Evolutionary conservation across 2,329 filamentous ascomycete species (phyloP).

Genomic region (Aspergillus tubingensis): DNA sequence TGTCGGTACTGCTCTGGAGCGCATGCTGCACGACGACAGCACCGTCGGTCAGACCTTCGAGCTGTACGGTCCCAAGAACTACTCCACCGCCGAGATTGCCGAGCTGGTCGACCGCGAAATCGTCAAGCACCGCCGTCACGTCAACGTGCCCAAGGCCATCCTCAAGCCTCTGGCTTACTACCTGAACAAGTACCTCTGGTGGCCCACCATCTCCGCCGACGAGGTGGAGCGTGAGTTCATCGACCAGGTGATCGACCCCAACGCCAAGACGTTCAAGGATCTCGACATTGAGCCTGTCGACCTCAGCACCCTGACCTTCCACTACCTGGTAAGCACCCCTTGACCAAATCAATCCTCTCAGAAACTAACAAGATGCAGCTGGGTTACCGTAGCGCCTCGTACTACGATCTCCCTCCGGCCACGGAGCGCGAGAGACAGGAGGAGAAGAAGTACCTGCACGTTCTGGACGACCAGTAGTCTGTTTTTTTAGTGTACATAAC

Average conservation of each 20-base stretch:
- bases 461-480: conserved; percentile 77
- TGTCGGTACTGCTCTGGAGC: conserved; percentile 83
- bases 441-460: conserved; percentile 96
- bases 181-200: conserved; percentile 85
- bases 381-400: conserved; percentile 83
- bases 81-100: conserved; percentile 84
- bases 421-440: conserved; percentile 93
- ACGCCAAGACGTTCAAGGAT: conserved; percentile 93
- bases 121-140: conserved; percentile 80
- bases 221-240: conserved; percentile 90
- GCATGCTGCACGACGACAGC: conserved; percentile 86
- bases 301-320: conserved; percentile 82
- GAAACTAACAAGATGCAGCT: conserved; percentile 57
- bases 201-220: conserved; percentile 78
- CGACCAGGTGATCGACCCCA: conserved; percentile 86
- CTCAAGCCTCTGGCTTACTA: conserved; percentile 73
- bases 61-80: conserved; percentile 90
- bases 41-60: conserved; percentile 91
- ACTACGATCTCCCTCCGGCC: conserved; percentile 90
- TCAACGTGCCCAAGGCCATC: conserved; percentile 83
- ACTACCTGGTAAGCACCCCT: conserved; percentile 74
- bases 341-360: too few species aligned
- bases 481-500: conserved; percentile 45
- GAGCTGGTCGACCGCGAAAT: conserved; percentile 90
- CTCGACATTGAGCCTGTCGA: conserved; percentile 87